A percentile compares a stretch with the other conserved stretches of the same genome.
phyloP scores from a whole-genome alignment of 1,284 basidiomycete genomes.

The Ganoderma meredithae region DNA sequence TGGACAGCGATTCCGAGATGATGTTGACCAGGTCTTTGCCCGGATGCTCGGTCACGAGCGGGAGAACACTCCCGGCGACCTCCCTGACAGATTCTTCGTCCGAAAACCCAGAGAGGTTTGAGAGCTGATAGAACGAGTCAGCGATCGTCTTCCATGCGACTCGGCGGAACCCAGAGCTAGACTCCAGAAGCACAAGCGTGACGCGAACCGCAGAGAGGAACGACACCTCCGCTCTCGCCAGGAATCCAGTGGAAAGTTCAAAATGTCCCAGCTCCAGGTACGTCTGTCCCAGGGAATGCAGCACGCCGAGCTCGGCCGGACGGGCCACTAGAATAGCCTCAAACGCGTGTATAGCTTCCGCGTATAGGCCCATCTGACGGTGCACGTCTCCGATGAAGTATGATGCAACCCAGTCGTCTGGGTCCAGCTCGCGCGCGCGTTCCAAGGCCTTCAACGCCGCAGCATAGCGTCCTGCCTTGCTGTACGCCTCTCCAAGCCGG shows the following conservation, averaged over 20 bases:
- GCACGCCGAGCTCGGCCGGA: slow-evolving; percentile 75
- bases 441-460: slow-evolving; percentile 91
- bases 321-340: slow-evolving; percentile 61
- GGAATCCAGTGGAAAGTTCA: slow-evolving; percentile 75
- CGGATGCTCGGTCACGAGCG: slow-evolving; percentile 48
- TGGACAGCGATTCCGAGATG: slow-evolving; percentile 44
- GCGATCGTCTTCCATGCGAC: slow-evolving; percentile 89
- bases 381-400: slow-evolving; percentile 92
- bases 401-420: slow-evolving; percentile 83
- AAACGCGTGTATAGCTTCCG: slow-evolving; percentile 79
- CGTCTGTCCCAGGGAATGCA: slow-evolving; percentile 79
- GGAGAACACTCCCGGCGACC: slow-evolving; percentile 46
- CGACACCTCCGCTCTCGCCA: slow-evolving; percentile 76
- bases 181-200: slow-evolving; percentile 62
- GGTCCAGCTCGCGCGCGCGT: slow-evolving; percentile 73
- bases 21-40: slow-evolving; percentile 52
- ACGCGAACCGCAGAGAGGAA: slow-evolving; percentile 68
- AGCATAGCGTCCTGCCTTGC: slow-evolving; percentile 85
- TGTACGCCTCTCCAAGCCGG: slow-evolving; percentile 92
- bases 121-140: slow-evolving; percentile 80
- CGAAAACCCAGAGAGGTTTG: slow-evolving; percentile 51
- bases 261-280: slow-evolving; percentile 76
- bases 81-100: slow-evolving; percentile 49
- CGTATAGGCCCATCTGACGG: slow-evolving; percentile 79
- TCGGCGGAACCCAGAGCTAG: slow-evolving; percentile 68